Conservation (phyloP, 495 filamentous ascomycete genomes). For the Haplographium delicatum region DNA sequence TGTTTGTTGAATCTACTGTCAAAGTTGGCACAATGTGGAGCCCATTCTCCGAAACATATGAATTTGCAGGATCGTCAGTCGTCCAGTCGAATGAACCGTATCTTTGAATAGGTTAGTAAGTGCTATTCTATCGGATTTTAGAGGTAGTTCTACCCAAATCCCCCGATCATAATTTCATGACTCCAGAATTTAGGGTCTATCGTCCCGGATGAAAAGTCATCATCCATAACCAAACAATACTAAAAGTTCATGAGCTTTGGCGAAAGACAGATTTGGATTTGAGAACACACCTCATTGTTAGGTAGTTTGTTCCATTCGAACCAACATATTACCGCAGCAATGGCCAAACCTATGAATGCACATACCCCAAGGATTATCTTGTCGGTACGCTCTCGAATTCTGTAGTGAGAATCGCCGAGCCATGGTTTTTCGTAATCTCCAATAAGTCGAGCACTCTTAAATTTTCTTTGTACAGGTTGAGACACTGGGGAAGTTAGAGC, state of each 20-base stretch:
- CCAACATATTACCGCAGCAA: background rate
- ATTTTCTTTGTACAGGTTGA: background rate
- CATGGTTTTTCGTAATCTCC: background rate
- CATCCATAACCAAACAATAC: constrained; percentile 33
- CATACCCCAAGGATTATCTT: background rate
- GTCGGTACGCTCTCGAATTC: background rate
- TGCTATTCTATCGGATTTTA: too few species aligned
- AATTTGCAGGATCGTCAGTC: constrained; percentile 34
- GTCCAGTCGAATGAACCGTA: constrained; percentile 39
- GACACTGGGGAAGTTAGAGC: background rate
- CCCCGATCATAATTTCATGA: constrained; percentile 32
- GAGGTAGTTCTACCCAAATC: too few species aligned
- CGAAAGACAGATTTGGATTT: too few species aligned
- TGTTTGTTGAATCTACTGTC: constrained; percentile 29
- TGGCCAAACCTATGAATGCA: background rate
- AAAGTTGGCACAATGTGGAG: constrained; percentile 42
- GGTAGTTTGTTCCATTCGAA: background rate
- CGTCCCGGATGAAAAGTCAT: constrained; percentile 34
- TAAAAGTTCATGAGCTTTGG: constrained; percentile 6
- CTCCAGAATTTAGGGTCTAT: constrained; percentile 30
- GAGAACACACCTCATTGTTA: background rate
- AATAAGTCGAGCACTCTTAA: background rate
- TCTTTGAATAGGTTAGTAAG: too few species aligned
- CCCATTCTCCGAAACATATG: constrained; percentile 32
- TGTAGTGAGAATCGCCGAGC: background rate